These are phyloP conservation scores for Aureobasidium sp. DNA, from an alignment of 2,329 filamentous ascomycete genomes.

Conservation along the genomic window DNA sequence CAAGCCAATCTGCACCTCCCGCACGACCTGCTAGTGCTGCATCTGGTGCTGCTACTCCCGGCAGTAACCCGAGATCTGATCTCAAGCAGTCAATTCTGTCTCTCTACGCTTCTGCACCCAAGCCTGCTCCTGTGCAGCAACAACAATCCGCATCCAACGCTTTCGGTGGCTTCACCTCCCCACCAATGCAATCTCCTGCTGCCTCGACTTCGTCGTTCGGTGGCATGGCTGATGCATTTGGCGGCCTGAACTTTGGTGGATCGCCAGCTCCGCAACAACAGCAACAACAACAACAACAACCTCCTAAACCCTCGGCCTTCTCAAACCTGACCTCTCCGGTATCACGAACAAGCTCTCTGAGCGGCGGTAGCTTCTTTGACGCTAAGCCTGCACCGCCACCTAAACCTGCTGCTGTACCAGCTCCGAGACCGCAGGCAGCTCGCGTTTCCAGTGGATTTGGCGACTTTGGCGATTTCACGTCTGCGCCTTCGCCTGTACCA, in stretches of 20 bases:
- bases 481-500: constrained; percentile 52
- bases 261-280: constrained; percentile 33
- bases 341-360: constrained; percentile 37
- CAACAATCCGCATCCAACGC: constrained; percentile 37
- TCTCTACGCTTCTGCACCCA: constrained; percentile 77
- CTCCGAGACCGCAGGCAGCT: constrained; percentile 41
- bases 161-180: constrained; percentile 61
- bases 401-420: constrained; percentile 44
- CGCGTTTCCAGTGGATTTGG: constrained; percentile 46
- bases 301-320: constrained; percentile 56
- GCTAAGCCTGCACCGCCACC: constrained; percentile 41
- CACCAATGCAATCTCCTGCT: constrained; percentile 37
- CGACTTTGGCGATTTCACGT: constrained; percentile 51
- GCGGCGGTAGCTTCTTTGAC: constrained; percentile 81
- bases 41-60: constrained; percentile 50
- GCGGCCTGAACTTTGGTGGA: constrained; percentile 52
- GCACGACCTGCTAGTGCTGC: constrained; percentile 73
- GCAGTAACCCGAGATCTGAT: constrained; percentile 73
- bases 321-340: constrained; percentile 52
- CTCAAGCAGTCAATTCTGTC: constrained; percentile 96
- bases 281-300: constrained; percentile 34
- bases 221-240: constrained; percentile 74
- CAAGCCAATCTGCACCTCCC: constrained; percentile 60
- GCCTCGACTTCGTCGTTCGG: constrained; percentile 48
- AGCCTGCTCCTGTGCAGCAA: constrained; percentile 58